A percentile compares a stretch with the other conserved stretches of the same genome.
These are phyloP conservation scores for Spinacia oleracea DNA, from an alignment of 179 eudicot genomes.

Conservation along the genomic window DNA sequence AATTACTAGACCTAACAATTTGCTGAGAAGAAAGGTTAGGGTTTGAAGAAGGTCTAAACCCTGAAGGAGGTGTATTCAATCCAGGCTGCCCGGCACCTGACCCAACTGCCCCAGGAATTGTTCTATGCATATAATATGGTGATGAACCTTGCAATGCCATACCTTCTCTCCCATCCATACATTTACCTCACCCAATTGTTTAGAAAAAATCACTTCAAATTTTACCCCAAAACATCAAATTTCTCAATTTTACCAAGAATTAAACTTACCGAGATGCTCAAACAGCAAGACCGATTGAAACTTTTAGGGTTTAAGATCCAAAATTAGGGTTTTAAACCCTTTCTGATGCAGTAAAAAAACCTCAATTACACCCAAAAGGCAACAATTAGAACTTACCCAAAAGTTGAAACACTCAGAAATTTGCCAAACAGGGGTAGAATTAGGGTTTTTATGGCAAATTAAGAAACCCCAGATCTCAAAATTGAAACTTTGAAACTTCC, in stretches of 20 bases:
- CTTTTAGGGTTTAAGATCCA: conserved; percentile 6
- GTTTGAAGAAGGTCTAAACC: conserved; percentile 51
- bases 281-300: conserved; percentile 17
- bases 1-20: conserved; percentile 37
- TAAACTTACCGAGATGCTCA: conserved; percentile 28
- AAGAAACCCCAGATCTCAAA: conserved; percentile 30
- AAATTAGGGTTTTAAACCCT: conserved; percentile 18
- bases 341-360: neutral
- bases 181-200: conserved; percentile 46
- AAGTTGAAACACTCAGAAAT: conserved; percentile 21
- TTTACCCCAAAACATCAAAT: neutral
- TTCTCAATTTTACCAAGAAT: conserved; percentile 6
- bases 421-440: conserved; percentile 7
- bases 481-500: conserved; percentile 13
- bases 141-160: conserved; percentile 74
- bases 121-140: conserved; percentile 70
- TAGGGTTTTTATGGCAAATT: conserved; percentile 23
- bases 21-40: conserved; percentile 54
- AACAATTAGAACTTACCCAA: conserved; percentile 19
- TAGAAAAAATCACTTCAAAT: conserved; percentile 12
- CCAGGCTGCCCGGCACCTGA: conserved; percentile 36
- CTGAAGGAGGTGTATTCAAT: conserved; percentile 30
- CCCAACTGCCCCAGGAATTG: conserved; percentile 42
- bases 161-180: conserved; percentile 99
- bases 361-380: conserved; percentile 11